Conservation (phyloP, 108 stramenopile species). For the Cyclotella atomus region DNA sequence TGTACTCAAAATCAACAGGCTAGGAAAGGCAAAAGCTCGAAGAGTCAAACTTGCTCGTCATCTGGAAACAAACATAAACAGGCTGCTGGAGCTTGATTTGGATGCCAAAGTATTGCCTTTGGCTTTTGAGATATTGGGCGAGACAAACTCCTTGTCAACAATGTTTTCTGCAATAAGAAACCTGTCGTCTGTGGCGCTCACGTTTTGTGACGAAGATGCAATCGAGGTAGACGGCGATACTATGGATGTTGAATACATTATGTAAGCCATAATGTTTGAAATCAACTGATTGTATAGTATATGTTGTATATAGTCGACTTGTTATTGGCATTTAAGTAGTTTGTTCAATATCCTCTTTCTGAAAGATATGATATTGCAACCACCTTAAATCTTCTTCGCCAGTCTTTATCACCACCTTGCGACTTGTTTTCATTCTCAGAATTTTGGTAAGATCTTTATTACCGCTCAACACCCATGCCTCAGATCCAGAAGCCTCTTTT, state of each 20-base stretch:
- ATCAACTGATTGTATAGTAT: neutral
- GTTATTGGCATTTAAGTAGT: neutral
- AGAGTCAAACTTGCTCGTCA: slow-evolving; percentile 32
- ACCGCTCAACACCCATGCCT: slow-evolving; percentile 82
- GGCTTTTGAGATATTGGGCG: slow-evolving; percentile 10
- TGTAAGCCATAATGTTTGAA: neutral
- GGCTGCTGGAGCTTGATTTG: slow-evolving; percentile 19
- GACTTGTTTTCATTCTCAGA: slow-evolving; percentile 66
- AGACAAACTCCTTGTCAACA: neutral
- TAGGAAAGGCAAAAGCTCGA: slow-evolving; percentile 31
- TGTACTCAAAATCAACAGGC: slow-evolving; percentile 32
- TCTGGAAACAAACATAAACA: slow-evolving; percentile 20
- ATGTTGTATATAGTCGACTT: neutral
- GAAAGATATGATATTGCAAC: slow-evolving; percentile 71
- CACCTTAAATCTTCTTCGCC: slow-evolving; percentile 83
- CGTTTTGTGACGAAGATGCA: slow-evolving; percentile 4
- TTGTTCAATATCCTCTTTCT: slow-evolving; percentile 20
- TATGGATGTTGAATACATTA: slow-evolving; percentile 25
- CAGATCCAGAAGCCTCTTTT: slow-evolving; percentile 54
- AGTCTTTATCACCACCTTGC: slow-evolving; percentile 67
- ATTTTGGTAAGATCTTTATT: slow-evolving; percentile 71
- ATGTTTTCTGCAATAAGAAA: slow-evolving; percentile 16
- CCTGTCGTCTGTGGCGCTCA: slow-evolving; percentile 12
- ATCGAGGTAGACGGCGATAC: neutral
- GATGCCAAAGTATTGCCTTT: slow-evolving; percentile 19